A percentile compares a stretch with the other conserved stretches of the same genome.
These are phyloP conservation scores for Avena insularis DNA, from an alignment of 176 grass and related monocot species.

Conservation along the genomic window DNA sequence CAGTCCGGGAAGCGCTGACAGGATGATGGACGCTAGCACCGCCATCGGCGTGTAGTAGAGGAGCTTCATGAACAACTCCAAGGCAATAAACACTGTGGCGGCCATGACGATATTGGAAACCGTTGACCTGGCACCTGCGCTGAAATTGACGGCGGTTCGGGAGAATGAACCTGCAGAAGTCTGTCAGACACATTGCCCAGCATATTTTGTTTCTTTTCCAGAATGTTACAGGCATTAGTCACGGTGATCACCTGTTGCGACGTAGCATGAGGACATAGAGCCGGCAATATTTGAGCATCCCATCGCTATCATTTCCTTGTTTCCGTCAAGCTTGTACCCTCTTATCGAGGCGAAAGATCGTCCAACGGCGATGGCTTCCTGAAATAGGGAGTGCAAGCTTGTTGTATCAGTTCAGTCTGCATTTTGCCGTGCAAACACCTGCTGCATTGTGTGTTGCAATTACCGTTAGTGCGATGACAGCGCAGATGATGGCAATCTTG, in stretches of 20 bases:
- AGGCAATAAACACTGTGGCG: conserved; percentile 66
- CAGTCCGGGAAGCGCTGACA: conserved; percentile 88
- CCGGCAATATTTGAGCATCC: conserved; percentile 87
- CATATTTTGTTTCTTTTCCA: neutral
- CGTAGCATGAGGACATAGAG: conserved; percentile 93
- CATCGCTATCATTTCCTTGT: conserved; percentile 98
- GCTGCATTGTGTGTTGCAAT: no score
- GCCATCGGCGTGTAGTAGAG: conserved; percentile 95
- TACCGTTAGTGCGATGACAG: conserved; percentile 90
- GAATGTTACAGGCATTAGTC: neutral
- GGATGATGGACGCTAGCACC: conserved; percentile 91
- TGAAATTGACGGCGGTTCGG: conserved; percentile 88
- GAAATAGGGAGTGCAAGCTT: conserved; percentile 35
- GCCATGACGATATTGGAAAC: conserved; percentile 96
- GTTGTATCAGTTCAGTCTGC: conserved; percentile 1
- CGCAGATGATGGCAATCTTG: conserved; percentile 85
- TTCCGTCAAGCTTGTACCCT: conserved; percentile 89
- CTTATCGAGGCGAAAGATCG: conserved; percentile 84
- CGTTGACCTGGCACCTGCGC: conserved; percentile 78
- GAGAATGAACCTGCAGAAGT: conserved; percentile 84
- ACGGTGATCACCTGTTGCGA: conserved; percentile 77
- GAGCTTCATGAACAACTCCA: conserved; percentile 74
- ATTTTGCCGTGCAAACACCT: neutral
- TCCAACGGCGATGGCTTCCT: conserved; percentile 97
- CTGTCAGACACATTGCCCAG: conserved; percentile 2